These are phyloP conservation scores for Phytopythium chamaehyphon DNA, from an alignment of 352 stramenopile species.

Conservation along the genomic window DNA sequence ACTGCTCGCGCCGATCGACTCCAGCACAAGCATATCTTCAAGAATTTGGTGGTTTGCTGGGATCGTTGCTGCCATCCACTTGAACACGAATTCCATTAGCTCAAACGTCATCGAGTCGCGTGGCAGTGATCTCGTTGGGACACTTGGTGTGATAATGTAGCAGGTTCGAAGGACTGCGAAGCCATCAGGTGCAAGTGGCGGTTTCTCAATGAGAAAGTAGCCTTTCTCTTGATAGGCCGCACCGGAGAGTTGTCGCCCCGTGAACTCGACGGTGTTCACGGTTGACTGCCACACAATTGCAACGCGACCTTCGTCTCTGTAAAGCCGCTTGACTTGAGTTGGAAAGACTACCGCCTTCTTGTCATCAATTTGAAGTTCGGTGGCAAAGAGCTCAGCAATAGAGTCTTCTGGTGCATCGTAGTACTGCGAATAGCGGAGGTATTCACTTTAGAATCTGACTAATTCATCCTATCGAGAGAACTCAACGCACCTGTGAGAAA, in stretches of 20 bases:
- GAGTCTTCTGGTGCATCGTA: conserved; percentile 26
- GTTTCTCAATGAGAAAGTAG: conserved; percentile 46
- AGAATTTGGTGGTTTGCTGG: conserved; percentile 9
- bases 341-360: conserved; percentile 38
- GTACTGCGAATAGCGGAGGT: neutral
- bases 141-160: conserved; percentile 1
- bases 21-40: conserved; percentile 6
- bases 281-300: conserved; percentile 58
- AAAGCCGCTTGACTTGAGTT: conserved; percentile 48
- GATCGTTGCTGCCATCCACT: conserved; percentile 11
- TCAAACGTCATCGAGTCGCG: neutral
- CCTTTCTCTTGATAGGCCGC: conserved; percentile 50
- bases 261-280: conserved; percentile 48
- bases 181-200: conserved; percentile 8
- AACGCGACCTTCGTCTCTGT: conserved; percentile 38
- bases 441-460: no score
- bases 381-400: conserved; percentile 51
- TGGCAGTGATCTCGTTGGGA: neutral
- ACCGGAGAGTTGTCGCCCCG: conserved; percentile 25
- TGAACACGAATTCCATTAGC: conserved; percentile 12
- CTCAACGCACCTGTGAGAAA: neutral
- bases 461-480: no score
- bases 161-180: conserved; percentile 2
- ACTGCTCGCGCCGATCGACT: neutral
- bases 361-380: conserved; percentile 41